Evolutionary conservation across 1,284 basidiomycete species (phyloP).

Genomic region (Schizophyllum amplum): DNA sequence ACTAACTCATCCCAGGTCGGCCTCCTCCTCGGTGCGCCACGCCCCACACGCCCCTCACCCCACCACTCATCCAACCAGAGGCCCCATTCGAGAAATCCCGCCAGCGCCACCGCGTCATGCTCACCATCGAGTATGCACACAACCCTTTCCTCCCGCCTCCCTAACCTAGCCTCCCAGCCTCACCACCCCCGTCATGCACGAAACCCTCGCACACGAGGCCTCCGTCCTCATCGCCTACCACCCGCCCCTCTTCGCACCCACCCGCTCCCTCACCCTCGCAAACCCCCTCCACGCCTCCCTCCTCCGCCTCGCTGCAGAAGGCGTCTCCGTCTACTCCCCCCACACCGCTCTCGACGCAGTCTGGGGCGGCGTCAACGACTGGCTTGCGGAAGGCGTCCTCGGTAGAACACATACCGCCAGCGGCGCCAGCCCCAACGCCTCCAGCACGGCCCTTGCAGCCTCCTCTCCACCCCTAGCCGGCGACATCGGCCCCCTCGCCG

Average conservation of each 20-base stretch:
- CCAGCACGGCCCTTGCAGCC: background rate
- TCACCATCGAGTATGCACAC: slow-evolving; percentile 76
- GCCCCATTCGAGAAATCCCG: slow-evolving; percentile 3
- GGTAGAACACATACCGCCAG: slow-evolving; percentile 5
- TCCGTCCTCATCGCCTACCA: slow-evolving; percentile 83
- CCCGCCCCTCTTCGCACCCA: slow-evolving; percentile 80
- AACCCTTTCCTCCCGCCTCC: slow-evolving; percentile 2
- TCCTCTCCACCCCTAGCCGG: background rate
- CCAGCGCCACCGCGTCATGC: slow-evolving; percentile 71
- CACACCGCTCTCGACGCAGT: slow-evolving; percentile 84
- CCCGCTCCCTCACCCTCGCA: slow-evolving; percentile 71
- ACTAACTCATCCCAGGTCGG: slow-evolving; percentile 52
- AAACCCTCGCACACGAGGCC: slow-evolving; percentile 58
- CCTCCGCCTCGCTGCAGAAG: slow-evolving; percentile 70
- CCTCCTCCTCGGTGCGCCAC: slow-evolving; percentile 59
- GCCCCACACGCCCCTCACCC: background rate
- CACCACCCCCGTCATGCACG: slow-evolving; percentile 69
- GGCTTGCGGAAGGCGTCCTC: slow-evolving; percentile 49
- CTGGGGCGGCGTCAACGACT: slow-evolving; percentile 81
- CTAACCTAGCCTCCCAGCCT: slow-evolving; percentile 42
- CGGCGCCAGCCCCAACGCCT: background rate
- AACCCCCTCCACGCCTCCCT: slow-evolving; percentile 79
- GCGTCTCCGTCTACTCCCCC: slow-evolving; percentile 82
- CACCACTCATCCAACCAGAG: slow-evolving; percentile 1
- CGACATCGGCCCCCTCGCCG: slow-evolving; percentile 27